These are phyloP conservation scores for Herpetospermum pedunculosum DNA, from an alignment of 306 rosid species.

Conservation along the genomic window DNA sequence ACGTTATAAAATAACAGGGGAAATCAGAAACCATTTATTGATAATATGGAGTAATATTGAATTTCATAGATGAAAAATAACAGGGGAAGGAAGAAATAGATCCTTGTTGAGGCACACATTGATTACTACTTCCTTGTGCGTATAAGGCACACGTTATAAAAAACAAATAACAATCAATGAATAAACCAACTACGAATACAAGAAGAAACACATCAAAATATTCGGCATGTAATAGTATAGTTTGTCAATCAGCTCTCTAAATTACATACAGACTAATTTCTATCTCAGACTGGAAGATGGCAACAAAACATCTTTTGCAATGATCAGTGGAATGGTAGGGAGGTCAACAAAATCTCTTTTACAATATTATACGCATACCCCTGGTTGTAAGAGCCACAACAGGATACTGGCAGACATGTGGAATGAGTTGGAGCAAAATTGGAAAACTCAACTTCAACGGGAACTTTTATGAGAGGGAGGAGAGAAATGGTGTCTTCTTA, in stretches of 20 bases:
- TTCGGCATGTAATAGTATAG: background rate
- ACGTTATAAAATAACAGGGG: no score
- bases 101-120: background rate
- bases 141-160: background rate
- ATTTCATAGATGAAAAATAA: background rate
- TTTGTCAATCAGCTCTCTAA: background rate
- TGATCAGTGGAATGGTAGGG: background rate
- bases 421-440: background rate
- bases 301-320: background rate
- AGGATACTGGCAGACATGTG: background rate
- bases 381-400: background rate
- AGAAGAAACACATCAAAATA: background rate
- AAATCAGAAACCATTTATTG: no score
- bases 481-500: background rate
- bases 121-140: background rate
- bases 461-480: background rate
- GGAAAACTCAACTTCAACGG: background rate
- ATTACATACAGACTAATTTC: background rate
- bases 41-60: background rate
- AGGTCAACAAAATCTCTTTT: background rate
- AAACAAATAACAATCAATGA: background rate
- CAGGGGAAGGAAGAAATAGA: background rate
- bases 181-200: background rate
- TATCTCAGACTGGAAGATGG: background rate
- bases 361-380: background rate